Percentiles rank a stretch among this genome's conserved stretches.
Evolutionary conservation across 805 yeast genomes (phyloP).

Genomic region (Saturnispora saitoi): DNA sequence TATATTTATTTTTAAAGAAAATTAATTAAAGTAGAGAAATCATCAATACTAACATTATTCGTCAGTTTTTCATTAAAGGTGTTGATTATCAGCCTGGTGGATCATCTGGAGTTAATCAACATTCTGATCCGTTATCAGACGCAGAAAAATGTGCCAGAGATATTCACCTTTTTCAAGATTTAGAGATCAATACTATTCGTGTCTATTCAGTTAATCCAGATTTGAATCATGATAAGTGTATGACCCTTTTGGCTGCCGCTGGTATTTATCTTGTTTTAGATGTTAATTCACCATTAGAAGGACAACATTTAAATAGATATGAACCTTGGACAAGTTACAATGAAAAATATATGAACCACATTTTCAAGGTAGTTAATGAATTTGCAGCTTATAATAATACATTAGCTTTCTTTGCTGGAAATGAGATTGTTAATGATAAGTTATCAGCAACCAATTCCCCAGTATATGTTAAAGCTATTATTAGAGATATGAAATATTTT

Average conservation of each 20-base stretch:
- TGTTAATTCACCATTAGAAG: slow-evolving; percentile 64
- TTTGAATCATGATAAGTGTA: slow-evolving; percentile 58
- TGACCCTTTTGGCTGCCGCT: slow-evolving; percentile 55
- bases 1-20: neutral
- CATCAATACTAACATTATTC: neutral
- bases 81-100: slow-evolving; percentile 81
- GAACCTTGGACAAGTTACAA: slow-evolving; percentile 71
- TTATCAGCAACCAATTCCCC: slow-evolving; percentile 50
- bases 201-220: slow-evolving; percentile 75
- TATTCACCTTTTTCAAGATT: slow-evolving; percentile 51
- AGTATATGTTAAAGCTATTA: slow-evolving; percentile 70
- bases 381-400: slow-evolving; percentile 59
- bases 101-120: slow-evolving; percentile 65
- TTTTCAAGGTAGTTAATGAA: slow-evolving; percentile 70
- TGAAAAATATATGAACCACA: slow-evolving; percentile 44
- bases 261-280: slow-evolving; percentile 70
- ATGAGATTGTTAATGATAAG: slow-evolving; percentile 65
- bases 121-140: slow-evolving; percentile 59
- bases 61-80: slow-evolving; percentile 79
- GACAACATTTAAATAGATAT: slow-evolving; percentile 49
- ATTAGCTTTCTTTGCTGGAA: slow-evolving; percentile 75
- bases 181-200: slow-evolving; percentile 69
- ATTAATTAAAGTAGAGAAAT: slow-evolving; percentile 12
- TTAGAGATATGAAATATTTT: slow-evolving; percentile 75
- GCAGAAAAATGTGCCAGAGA: slow-evolving; percentile 54